phyloP scores from a whole-genome alignment of 768 basidiomycete genomes.

The Daedaleopsis nitida region DNA sequence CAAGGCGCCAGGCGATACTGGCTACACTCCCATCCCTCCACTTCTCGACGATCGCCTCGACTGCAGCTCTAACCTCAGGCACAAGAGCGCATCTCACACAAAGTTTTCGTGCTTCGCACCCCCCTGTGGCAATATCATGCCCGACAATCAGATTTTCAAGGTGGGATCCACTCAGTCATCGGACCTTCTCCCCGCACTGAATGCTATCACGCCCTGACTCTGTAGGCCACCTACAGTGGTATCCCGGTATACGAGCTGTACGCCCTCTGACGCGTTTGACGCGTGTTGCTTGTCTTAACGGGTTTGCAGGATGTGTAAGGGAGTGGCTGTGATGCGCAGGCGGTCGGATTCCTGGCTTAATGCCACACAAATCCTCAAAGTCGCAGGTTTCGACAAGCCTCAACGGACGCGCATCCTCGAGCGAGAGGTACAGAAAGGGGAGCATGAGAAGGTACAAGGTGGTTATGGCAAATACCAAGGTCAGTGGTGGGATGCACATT shows the following conservation, averaged over 20 bases:
- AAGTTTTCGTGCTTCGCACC: background rate
- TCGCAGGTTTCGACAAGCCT: conserved; percentile 98
- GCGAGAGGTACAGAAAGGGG: conserved; percentile 97
- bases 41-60: background rate
- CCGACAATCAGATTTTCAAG: conserved; percentile 89
- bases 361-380: conserved; percentile 98
- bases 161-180: conserved; percentile 35
- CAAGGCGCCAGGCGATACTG: background rate
- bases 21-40: background rate
- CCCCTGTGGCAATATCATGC: conserved; percentile 46
- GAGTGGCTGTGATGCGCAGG: conserved; percentile 96
- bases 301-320: conserved; percentile 83
- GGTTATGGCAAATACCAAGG: conserved; percentile 99
- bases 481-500: conserved; percentile 36
- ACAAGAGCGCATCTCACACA: background rate
- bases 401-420: conserved; percentile 97
- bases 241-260: conserved; percentile 93
- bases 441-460: conserved; percentile 99
- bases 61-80: background rate
- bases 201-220: conserved; percentile 8
- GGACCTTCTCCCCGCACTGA: conserved; percentile 18
- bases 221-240: conserved; percentile 88
- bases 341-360: conserved; percentile 97
- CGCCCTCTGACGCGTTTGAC: conserved; percentile 35
- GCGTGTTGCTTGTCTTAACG: background rate